Evolutionary conservation across 1,284 basidiomycete species (phyloP), one percentile per base, ranked within the genome.

Genomic region (Ustilago crameri): DNA sequence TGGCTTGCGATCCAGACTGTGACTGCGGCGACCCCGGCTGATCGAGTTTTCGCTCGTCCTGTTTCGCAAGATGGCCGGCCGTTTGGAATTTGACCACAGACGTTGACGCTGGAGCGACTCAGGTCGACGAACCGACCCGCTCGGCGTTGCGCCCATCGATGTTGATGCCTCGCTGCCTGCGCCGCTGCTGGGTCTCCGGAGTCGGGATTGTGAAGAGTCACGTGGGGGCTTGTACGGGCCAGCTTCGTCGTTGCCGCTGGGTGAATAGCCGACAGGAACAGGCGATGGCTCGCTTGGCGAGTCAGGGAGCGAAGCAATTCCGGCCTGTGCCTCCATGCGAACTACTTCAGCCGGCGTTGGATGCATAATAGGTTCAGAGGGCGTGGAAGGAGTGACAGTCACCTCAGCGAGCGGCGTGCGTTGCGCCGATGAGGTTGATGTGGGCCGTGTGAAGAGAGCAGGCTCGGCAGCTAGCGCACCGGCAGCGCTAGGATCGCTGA

Each of bases 241-340:
- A 12, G 17, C 32, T 15, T 60, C 57, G 8, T 60, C 64, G 23
- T 26, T 57, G n/a, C 51, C 17, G 23, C 41, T 52, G 0, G 67
- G 67, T 22, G 61, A 64, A 7, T 70, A 65, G 51, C 40, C 59
- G 18, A 50, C 46, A 10, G 67, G 67, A 9, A 70, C 51, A 20
- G 61, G 61, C 9, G 67, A 70, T 7, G 67, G 62, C 46, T 70
- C 63, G 48, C 74, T 74, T 1, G 77, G 77, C 26, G 71, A 61
- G 27, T 69, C 57, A 3, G 78, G 78, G 8, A 67, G 53, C 18
- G 52, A 61, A 15, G 78, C 78, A 26, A 74, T 62, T n/a, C 78
- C 78, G n/a, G 78, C 78, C 38, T 74, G 62, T 0, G 77, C 78
- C 40, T 80, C 76, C 63, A 75, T 69, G 9, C 66, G 68, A 15